Evolutionary conservation across 805 yeast species (phyloP), one percentile per base, ranked within the genome.

Genomic region (Hanseniaspora opuntiae): DNA sequence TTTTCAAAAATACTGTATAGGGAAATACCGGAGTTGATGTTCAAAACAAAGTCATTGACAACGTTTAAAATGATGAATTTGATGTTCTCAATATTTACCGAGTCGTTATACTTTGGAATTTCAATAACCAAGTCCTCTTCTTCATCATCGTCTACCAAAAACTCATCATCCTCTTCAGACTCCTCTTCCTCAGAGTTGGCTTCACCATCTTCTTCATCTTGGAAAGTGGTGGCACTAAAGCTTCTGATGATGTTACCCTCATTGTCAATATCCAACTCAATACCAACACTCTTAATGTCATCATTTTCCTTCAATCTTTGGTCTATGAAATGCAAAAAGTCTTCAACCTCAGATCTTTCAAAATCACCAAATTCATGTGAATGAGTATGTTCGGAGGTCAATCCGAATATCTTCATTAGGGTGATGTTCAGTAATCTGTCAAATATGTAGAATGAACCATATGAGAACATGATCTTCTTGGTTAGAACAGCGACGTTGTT

Each of bases 1-100:
- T 51, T 51, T 14, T n/a, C 48, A 51, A 51, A 51, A 4, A 51
- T 28, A 32, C 17, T 51, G 45, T 51, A 51, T 19, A 51, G 19
- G 14, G 54, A 51, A 30, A 51, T 44, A 37, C 54, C 54, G 20
- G 54, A 44, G 20, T 44, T 51, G 16, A 51, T 51, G 38, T 51
- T 51, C 20, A 51, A 44, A 19, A 51, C 38, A 28, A 51, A 51
- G 17, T 51, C 54, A 20, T 44, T 51, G 24, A 51, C 28, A 3
- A 51, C 35, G 7, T 44, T 44, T n/a, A 51, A 44, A 1, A 51
- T 19, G 10, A 51, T 38, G 11, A 51, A 51, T 16, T 51, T 51
- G 22, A 51, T 24, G 35, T 51, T 51, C 17, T 33, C 22, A 16
- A 51, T 36, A 16, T 33, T 41, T 28, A n/a, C 33, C 16, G 25